Conservation (phyloP, 2,329 filamentous ascomycete species). For the Colletotrichum cordylinicola region DNA sequence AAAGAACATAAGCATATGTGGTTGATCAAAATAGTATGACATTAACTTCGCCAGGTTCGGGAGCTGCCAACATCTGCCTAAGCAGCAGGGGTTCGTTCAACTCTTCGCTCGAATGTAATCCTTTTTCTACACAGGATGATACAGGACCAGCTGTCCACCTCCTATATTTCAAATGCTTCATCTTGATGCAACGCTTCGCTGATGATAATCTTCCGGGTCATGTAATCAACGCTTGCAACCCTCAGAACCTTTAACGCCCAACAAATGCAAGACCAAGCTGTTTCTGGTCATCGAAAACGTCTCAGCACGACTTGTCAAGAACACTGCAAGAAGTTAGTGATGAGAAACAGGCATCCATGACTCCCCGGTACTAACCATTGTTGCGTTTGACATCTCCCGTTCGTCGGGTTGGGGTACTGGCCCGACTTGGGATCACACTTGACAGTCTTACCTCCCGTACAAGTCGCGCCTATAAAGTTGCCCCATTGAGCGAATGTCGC, state of each 20-base stretch:
- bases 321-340: neutral
- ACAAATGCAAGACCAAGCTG: neutral
- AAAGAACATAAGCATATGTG: neutral
- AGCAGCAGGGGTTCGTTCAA: rapidly evolving
- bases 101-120: neutral
- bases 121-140: neutral
- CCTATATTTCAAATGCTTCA: neutral
- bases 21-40: neutral
- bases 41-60: neutral
- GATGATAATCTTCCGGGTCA: neutral
- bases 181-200: neutral
- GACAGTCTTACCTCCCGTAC: neutral
- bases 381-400: neutral
- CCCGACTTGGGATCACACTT: neutral
- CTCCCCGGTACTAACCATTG: neutral
- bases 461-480: neutral
- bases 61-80: neutral
- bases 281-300: neutral
- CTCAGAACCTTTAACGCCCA: neutral
- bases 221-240: neutral
- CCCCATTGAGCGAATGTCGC: neutral
- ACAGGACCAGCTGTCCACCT: neutral
- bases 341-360: neutral
- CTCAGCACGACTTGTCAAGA: neutral
- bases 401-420: neutral